These are phyloP conservation scores for Litsea cubeba DNA, from an alignment of 164 flowering plant species.

Conservation along the genomic window DNA sequence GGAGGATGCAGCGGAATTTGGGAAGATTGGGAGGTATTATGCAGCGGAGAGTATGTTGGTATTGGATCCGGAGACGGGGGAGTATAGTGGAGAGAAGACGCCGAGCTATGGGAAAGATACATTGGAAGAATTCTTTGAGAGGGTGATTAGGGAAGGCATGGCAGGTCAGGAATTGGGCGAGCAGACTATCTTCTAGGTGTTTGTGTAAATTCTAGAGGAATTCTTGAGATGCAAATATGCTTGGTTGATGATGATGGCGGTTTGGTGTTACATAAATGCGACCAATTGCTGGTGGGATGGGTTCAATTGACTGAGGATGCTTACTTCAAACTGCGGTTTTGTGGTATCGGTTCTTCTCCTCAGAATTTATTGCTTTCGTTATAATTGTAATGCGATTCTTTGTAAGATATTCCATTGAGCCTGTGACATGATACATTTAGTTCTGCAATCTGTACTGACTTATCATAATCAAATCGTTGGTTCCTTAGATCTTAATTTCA, in stretches of 20 bases:
- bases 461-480: not conserved
- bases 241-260: not conserved
- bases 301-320: not conserved
- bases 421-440: not conserved
- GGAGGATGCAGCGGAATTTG: slow-evolving; percentile 92
- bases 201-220: not conserved
- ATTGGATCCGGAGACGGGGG: slow-evolving; percentile 75
- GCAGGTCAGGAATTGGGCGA: slow-evolving; percentile 89
- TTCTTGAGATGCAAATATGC: not conserved
- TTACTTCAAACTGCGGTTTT: too few relatives aligned
- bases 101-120: slow-evolving; percentile 92
- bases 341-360: slow-evolving; percentile 11
- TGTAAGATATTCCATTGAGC: not conserved
- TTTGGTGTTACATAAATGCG: too few relatives aligned
- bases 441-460: not conserved
- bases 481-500: too few relatives aligned
- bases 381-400: not conserved
- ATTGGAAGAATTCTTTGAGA: slow-evolving; percentile 78
- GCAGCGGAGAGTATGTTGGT: slow-evolving; percentile 92
- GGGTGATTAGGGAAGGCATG: slow-evolving; percentile 85
- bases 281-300: not conserved
- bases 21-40: slow-evolving; percentile 92
- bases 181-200: slow-evolving; percentile 51
- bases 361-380: not conserved
- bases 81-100: slow-evolving; percentile 75